A percentile compares a stretch with the other conserved stretches of the same genome.
Conservation (phyloP, 2,329 filamentous ascomycete genomes). For the Trichophyton mentagrophytes region DNA sequence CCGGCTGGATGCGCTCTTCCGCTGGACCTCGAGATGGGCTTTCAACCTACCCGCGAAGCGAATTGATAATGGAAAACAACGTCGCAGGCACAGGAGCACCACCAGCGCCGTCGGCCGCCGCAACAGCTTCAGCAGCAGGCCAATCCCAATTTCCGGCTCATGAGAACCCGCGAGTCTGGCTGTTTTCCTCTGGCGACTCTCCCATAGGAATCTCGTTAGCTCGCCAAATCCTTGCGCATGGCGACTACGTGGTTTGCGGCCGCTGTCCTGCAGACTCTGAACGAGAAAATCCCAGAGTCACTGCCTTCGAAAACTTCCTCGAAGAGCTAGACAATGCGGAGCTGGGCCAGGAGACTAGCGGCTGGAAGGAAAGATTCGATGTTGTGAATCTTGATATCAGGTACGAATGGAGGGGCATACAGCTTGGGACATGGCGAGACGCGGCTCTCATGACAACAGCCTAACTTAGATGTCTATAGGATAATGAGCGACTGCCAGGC, state of each 20-base stretch:
- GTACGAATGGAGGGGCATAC: slow-evolving; percentile 21
- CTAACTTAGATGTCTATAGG: slow-evolving; percentile 22
- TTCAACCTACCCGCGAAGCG: background rate
- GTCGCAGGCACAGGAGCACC: slow-evolving; percentile 16
- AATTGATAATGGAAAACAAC: slow-evolving; percentile 26
- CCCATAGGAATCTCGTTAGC: slow-evolving; percentile 74
- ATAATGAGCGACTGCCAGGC: slow-evolving; percentile 62
- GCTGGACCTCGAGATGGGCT: slow-evolving; percentile 2
- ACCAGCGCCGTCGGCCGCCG: slow-evolving; percentile 4
- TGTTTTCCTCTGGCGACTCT: slow-evolving; percentile 75
- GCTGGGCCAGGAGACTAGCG: slow-evolving; percentile 33
- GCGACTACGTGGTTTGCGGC: slow-evolving; percentile 79
- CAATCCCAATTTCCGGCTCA: slow-evolving; percentile 44
- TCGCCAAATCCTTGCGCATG: slow-evolving; percentile 70
- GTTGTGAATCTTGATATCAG: slow-evolving; percentile 47
- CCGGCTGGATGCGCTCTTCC: background rate
- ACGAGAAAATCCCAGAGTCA: slow-evolving; percentile 55
- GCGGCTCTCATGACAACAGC: background rate
- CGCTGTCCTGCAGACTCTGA: slow-evolving; percentile 68
- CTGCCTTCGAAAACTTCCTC: slow-evolving; percentile 69
- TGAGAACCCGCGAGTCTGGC: slow-evolving; percentile 71
- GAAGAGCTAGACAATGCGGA: slow-evolving; percentile 50
- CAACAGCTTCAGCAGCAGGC: slow-evolving; percentile 14
- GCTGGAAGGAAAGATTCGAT: slow-evolving; percentile 67
- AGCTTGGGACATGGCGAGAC: background rate